Evolutionary conservation across 2,329 filamentous ascomycete genomes (phyloP), one percentile per base, ranked within the genome.

Genomic region (Colletotrichum paranaense): DNA sequence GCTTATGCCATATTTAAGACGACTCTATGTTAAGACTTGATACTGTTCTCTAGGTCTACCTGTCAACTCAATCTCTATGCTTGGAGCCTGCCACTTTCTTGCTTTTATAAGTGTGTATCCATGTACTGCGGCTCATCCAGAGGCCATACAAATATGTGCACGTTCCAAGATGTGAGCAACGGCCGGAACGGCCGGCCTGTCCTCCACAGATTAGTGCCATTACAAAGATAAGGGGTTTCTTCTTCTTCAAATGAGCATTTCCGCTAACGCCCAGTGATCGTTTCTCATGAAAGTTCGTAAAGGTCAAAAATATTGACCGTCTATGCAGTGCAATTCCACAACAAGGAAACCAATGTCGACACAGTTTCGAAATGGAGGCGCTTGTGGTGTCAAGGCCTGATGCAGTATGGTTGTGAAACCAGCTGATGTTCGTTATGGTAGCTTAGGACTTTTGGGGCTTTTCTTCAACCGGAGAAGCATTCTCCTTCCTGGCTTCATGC

Each of bases 271-370:
- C 71, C 70, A 57, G 67, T 74, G 53, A 72, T 71, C 62, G 42
- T 74, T 56, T 55, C 60, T 74, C 73, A 74, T 75, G 67, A 38
- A 62, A 56, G 26, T 68, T 75, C 71, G 67, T 75, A 28, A 63
- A 63, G 67, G 32, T 52, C 58, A n/a, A 42, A 62, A 4, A 42
- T 16, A n/a, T 42, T 65, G 32, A 58, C 73, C 58, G 62, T 62
- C 56, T 62, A 72, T 72, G 72, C 68, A 62, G 62, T 58, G 72
- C 52, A 72, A 49, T 72, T 7, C 46, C 12, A 24, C 24, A 22
- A n/a, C 56, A 63, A 57, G 35, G 32, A 24, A 59, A 55, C 35
- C 52, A 32, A 42, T 58, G 4, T 49, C 38, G 28, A 52, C 30
- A 38, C 22, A 57, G n/a, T 32, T 16, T 22, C 46, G 28, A 32